Percentiles rank a stretch among this genome's conserved stretches.
Evolutionary conservation across 306 rosid genomes (phyloP).

Genomic region (Dalbergia oliveri): DNA sequence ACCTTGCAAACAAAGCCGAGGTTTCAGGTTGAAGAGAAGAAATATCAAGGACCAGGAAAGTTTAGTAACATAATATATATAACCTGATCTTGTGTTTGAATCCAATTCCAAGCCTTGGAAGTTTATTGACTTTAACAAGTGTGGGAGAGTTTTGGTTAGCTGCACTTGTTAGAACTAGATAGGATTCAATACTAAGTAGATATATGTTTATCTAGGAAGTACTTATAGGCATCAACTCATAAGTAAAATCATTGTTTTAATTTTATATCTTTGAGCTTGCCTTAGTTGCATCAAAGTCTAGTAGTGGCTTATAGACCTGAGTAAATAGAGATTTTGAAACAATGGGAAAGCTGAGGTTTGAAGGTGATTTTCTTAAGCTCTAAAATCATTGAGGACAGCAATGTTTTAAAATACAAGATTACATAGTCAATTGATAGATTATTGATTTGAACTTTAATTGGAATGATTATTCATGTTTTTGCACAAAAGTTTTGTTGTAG

Average conservation of each 20-base stretch:
- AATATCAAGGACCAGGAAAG: conserved; percentile 11
- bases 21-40: background rate
- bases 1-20: background rate
- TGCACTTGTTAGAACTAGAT: conserved; percentile 29
- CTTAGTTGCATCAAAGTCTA: conserved; percentile 17
- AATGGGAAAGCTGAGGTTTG: conserved; percentile 19
- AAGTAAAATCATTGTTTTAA: conserved; percentile 6
- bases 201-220: background rate
- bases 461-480: conserved; percentile 1
- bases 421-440: conserved; percentile 21
- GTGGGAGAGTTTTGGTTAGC: conserved; percentile 8
- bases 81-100: conserved; percentile 31
- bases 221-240: background rate
- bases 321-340: conserved; percentile 21
- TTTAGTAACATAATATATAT: background rate
- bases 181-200: background rate
- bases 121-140: conserved; percentile 10
- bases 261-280: conserved; percentile 20
- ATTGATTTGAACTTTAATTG: conserved; percentile 23
- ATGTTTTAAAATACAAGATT: conserved; percentile 14
- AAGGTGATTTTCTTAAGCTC: background rate
- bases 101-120: conserved; percentile 20
- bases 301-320: conserved; percentile 2
- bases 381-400: background rate
- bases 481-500: background rate